Percentiles rank a stretch among this genome's conserved stretches.
Conservation (phyloP, 768 basidiomycete genomes). For the Coprinopsis sp. region DNA sequence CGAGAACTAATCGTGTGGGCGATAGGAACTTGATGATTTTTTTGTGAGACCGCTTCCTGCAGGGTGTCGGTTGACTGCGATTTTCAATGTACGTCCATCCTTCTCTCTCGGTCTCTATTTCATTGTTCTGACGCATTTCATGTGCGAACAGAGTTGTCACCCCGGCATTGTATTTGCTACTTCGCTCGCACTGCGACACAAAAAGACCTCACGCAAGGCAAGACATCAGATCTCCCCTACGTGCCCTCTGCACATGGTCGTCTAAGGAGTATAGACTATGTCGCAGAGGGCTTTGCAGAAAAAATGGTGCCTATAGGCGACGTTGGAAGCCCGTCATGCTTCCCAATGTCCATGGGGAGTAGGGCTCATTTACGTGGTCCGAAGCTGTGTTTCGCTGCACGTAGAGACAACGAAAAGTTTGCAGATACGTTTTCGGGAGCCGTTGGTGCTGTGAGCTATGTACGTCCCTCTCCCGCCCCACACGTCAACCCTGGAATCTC, state of each 20-base stretch:
- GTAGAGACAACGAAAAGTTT: constrained; percentile 67
- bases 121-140: too few species aligned
- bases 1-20: too few species aligned
- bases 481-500: neutral
- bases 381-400: constrained; percentile 71
- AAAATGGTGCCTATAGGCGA: constrained; percentile 2
- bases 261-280: constrained; percentile 1
- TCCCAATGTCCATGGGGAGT: too few species aligned
- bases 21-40: constrained; percentile 38
- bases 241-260: constrained; percentile 8
- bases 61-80: constrained; percentile 47
- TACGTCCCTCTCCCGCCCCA: constrained; percentile 31
- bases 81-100: constrained; percentile 45
- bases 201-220: too few species aligned
- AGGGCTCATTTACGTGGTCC: too few species aligned
- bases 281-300: neutral
- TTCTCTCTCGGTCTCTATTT: too few species aligned
- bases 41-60: constrained; percentile 42
- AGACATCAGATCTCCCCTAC: too few species aligned
- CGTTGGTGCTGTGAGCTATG: constrained; percentile 78
- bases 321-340: constrained; percentile 1
- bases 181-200: too few species aligned
- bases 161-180: constrained; percentile 50
- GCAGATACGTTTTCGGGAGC: constrained; percentile 64
- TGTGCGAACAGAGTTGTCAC: constrained; percentile 53